phyloP scores from a whole-genome alignment of 176 grass and related monocot species.

The Bonia amplexicaulis region DNA sequence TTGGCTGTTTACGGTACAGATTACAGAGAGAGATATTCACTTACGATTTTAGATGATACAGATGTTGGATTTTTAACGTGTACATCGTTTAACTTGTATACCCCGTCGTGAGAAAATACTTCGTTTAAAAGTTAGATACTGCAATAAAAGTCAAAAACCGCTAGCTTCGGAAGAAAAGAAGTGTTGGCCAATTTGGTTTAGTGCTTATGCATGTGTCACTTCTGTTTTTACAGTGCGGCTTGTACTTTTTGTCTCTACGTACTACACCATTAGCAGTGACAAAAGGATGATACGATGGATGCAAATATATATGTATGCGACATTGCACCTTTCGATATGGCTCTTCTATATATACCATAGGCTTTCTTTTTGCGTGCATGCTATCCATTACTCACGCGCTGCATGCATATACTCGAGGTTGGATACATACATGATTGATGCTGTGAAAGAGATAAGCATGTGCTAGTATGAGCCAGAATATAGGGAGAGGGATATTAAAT shows the following conservation, averaged over 20 bases:
- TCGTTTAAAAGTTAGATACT: too few species aligned
- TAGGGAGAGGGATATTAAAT: too few species aligned
- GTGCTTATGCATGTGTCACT: neutral
- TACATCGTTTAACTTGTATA: too few species aligned
- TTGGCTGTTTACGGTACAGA: too few species aligned
- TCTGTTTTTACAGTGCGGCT: neutral
- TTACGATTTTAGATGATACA: too few species aligned
- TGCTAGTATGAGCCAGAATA: neutral
- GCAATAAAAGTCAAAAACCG: too few species aligned
- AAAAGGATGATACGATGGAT: neutral
- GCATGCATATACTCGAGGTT: too few species aligned
- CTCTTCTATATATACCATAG: neutral
- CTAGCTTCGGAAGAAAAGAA: too few species aligned
- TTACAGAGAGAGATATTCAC: too few species aligned
- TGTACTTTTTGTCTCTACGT: neutral
- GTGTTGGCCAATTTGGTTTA: slow-evolving; percentile 9
- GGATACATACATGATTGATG: neutral
- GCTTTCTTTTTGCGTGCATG: neutral
- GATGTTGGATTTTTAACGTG: too few species aligned
- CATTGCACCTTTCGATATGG: neutral
- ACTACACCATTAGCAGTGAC: neutral
- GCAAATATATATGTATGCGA: neutral
- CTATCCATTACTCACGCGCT: too few species aligned
- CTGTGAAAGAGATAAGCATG: neutral
- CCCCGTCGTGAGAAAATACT: too few species aligned